A percentile compares a stretch with the other conserved stretches of the same genome.
phyloP scores from a whole-genome alignment of 257 asterid species.

The Rhazya stricta region DNA sequence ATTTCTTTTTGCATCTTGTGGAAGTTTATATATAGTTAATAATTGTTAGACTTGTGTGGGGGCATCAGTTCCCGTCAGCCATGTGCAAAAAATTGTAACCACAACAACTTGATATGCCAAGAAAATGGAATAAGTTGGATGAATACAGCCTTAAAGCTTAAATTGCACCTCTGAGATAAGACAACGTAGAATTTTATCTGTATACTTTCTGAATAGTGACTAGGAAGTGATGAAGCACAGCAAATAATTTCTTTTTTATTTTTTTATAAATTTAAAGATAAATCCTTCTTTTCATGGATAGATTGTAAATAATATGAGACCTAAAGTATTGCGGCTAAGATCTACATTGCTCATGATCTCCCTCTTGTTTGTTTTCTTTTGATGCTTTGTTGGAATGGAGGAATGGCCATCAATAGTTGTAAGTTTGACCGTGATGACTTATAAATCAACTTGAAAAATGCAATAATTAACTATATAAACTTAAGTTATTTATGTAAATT shows the following conservation, averaged over 20 bases:
- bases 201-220: not conserved
- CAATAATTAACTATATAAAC: too few relatives aligned
- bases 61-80: not conserved
- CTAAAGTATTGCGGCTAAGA: too few relatives aligned
- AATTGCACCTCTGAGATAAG: not conserved
- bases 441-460: too few relatives aligned
- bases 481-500: too few relatives aligned
- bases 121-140: not conserved
- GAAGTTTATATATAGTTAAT: not conserved
- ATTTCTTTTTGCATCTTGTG: not conserved
- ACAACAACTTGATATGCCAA: not conserved
- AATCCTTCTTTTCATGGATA: too few relatives aligned
- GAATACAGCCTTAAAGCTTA: not conserved
- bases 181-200: not conserved
- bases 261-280: too few relatives aligned
- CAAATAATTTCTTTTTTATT: not conserved
- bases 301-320: too few relatives aligned
- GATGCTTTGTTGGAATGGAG: too few relatives aligned
- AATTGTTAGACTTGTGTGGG: not conserved
- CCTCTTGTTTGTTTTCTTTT: too few relatives aligned
- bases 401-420: too few relatives aligned
- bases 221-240: not conserved
- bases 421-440: too few relatives aligned
- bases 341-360: too few relatives aligned
- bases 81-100: not conserved